These are phyloP conservation scores for Ramalina peruviana DNA, from an alignment of 495 filamentous ascomycete species.

Conservation along the genomic window DNA sequence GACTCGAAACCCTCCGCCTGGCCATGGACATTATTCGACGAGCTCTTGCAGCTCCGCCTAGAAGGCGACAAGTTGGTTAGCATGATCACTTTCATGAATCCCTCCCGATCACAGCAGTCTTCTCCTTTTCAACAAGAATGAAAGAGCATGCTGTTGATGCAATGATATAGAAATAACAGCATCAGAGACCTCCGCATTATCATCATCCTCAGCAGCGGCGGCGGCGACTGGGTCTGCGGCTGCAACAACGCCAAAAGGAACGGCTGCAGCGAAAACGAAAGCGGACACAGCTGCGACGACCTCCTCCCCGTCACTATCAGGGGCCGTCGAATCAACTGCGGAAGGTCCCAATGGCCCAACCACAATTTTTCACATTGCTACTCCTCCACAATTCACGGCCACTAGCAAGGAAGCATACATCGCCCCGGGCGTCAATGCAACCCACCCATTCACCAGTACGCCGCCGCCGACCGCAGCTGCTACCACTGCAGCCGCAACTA, in stretches of 20 bases:
- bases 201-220: background rate
- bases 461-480: background rate
- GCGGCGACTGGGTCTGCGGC: background rate
- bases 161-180: background rate
- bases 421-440: conserved; percentile 9
- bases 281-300: background rate
- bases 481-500: background rate
- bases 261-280: background rate
- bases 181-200: background rate
- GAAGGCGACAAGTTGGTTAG: conserved; percentile 2
- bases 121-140: background rate
- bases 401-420: conserved; percentile 8
- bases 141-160: background rate
- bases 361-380: background rate
- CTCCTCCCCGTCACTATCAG: conserved; percentile 1
- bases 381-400: conserved; percentile 8
- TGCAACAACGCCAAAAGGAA: background rate
- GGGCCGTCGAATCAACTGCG: background rate
- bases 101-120: no score
- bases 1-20: background rate
- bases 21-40: background rate
- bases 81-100: background rate
- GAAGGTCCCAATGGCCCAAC: background rate
- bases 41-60: background rate
- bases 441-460: conserved; percentile 2